Conservation (phyloP, 2,329 filamentous ascomycete genomes). For the Hypoxylon sp. region DNA sequence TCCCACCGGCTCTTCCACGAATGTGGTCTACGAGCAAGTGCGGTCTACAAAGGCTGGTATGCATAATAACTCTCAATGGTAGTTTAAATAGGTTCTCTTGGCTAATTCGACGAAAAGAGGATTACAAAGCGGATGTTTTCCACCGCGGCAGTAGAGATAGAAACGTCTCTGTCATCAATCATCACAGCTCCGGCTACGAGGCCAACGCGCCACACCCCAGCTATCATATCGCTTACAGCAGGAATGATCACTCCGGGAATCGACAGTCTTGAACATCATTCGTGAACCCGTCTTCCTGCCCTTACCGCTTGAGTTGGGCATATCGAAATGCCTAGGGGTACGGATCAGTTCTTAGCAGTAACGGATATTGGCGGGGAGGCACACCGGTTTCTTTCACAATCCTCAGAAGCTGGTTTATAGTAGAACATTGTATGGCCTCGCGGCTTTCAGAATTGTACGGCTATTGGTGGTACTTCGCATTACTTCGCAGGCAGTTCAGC, state of each 20-base stretch:
- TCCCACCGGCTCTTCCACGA: conserved; percentile 7
- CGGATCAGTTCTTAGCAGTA: conserved; percentile 2
- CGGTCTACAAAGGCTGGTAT: conserved; percentile 25
- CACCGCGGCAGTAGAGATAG: neutral
- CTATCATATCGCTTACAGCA: neutral
- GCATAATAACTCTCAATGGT: conserved; percentile 1
- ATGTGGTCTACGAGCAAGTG: conserved; percentile 15
- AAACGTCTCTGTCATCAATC: conserved; percentile 20
- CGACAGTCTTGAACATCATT: neutral
- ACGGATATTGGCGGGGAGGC: neutral
- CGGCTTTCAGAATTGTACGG: conserved; percentile 29
- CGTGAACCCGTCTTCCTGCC: neutral
- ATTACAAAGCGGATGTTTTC: conserved; percentile 15
- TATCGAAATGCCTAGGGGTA: neutral
- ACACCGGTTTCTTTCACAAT: conserved; percentile 8
- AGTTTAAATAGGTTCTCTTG: neutral
- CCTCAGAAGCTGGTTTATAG: neutral
- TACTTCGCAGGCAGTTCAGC: conserved; percentile 4
- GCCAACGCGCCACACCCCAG: conserved; percentile 19
- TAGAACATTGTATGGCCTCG: conserved; percentile 33
- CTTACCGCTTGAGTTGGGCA: neutral
- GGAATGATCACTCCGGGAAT: neutral
- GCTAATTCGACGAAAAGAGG: conserved; percentile 27
- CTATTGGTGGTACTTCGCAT: conserved; percentile 7
- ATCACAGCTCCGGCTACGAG: conserved; percentile 26